These are phyloP conservation scores for Aspergillus affinis DNA, from an alignment of 495 filamentous ascomycete genomes.

Conservation along the genomic window DNA sequence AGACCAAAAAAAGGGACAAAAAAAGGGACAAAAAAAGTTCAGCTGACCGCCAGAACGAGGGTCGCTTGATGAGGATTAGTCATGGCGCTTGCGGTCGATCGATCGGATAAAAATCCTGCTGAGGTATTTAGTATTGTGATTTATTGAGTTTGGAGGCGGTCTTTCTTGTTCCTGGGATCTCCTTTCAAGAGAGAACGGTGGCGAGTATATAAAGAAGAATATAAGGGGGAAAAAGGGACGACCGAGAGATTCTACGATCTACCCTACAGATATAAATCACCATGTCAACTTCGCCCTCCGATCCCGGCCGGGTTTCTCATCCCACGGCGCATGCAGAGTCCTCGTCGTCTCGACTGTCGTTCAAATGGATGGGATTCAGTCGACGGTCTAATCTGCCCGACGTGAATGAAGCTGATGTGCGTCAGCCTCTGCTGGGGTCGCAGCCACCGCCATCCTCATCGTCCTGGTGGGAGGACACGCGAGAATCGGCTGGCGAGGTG, in stretches of 20 bases:
- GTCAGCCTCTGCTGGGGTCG: neutral
- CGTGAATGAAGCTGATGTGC: neutral
- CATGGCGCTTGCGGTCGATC: neutral
- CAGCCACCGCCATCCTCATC: neutral
- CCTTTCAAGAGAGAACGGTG: neutral
- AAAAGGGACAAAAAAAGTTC: neutral
- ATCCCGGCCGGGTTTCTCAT: neutral
- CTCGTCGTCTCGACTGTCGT: neutral
- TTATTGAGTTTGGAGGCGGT: no score
- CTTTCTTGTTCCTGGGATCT: neutral
- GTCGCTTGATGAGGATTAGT: neutral
- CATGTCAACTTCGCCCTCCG: neutral
- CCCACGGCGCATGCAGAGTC: neutral
- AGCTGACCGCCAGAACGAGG: neutral
- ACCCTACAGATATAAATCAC: no score
- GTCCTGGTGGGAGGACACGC: slow-evolving; percentile 12
- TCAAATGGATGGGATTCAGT: neutral
- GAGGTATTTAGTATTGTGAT: neutral
- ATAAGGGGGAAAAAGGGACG: neutral
- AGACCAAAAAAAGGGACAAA: neutral
- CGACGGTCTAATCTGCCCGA: neutral
- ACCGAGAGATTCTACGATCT: no score
- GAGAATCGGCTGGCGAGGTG: slow-evolving; percentile 18
- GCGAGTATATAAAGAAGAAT: neutral
- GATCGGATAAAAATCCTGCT: neutral